A percentile compares a stretch with the other conserved stretches of the same genome.
Evolutionary conservation across 1,139 yeast genomes (phyloP).

Genomic region (Candida anutae): DNA sequence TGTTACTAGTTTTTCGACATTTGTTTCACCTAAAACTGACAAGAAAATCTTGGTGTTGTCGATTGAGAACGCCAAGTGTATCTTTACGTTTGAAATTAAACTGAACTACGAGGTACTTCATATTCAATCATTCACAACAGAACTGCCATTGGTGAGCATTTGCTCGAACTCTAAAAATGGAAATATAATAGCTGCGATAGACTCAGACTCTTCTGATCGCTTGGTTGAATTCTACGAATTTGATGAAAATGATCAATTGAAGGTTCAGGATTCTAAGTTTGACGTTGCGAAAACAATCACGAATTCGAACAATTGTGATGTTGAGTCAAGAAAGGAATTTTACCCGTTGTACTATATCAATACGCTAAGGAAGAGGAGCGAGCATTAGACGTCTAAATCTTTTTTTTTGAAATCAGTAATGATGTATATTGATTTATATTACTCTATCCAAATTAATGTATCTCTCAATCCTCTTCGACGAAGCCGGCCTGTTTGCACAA

Average conservation of each 20-base stretch:
- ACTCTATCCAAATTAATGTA: neutral
- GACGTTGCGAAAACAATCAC: constrained; percentile 11
- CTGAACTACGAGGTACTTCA: constrained; percentile 14
- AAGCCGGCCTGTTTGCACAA: constrained; percentile 67
- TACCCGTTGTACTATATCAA: constrained; percentile 60
- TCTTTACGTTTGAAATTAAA: constrained; percentile 35
- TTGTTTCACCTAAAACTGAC: constrained; percentile 9
- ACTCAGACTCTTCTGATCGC: constrained; percentile 27
- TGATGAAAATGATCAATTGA: constrained; percentile 9
- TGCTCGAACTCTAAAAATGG: constrained; percentile 10
- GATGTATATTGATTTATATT: neutral
- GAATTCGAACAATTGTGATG: constrained; percentile 23
- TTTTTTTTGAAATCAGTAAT: neutral
- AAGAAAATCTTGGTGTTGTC: constrained; percentile 34
- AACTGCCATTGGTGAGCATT: constrained; percentile 20
- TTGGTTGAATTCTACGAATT: constrained; percentile 20
- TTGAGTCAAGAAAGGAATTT: constrained; percentile 33
- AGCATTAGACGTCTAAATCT: constrained; percentile 34
- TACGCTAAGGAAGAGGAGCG: constrained; percentile 76
- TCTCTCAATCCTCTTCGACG: constrained; percentile 13
- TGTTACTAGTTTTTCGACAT: constrained; percentile 39
- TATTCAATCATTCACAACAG: constrained; percentile 20
- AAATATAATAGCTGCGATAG: constrained; percentile 41
- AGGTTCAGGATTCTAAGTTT: constrained; percentile 3
- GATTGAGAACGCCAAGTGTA: constrained; percentile 49